These are phyloP conservation scores for Trichosanthes truncata DNA, from an alignment of 306 rosid species.

Conservation along the genomic window DNA sequence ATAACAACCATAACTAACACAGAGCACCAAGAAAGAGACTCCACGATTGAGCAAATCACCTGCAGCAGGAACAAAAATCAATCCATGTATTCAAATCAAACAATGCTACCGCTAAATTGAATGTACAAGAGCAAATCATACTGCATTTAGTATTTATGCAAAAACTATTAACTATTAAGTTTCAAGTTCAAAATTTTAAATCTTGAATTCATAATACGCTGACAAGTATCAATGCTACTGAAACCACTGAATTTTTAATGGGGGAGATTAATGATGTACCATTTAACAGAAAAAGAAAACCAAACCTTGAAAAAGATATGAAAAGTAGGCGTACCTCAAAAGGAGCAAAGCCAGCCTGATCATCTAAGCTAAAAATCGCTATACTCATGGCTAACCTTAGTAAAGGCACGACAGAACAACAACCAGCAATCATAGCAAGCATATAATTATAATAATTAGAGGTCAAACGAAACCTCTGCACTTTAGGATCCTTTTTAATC, in stretches of 20 bases:
- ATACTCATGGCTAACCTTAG: slow-evolving; percentile 41
- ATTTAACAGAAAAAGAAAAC: not conserved
- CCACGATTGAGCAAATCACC: slow-evolving; percentile 34
- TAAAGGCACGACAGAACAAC: slow-evolving; percentile 51
- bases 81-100: not conserved
- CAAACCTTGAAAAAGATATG: not conserved
- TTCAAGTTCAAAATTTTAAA: not conserved
- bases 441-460: slow-evolving; percentile 52
- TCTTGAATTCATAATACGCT: not conserved
- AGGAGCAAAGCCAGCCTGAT: slow-evolving; percentile 44
- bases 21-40: slow-evolving; percentile 59
- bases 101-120: not conserved
- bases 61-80: slow-evolving; percentile 18
- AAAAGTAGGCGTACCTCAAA: slow-evolving; percentile 52
- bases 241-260: not conserved
- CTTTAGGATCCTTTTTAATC: slow-evolving; percentile 30
- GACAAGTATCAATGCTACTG: not conserved
- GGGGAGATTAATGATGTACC: not conserved
- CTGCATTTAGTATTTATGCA: not conserved
- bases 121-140: not conserved
- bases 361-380: slow-evolving; percentile 43
- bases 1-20: slow-evolving; percentile 45
- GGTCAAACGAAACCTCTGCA: slow-evolving; percentile 41
- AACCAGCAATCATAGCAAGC: slow-evolving; percentile 40
- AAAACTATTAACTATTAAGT: not conserved